These are phyloP conservation scores for Aspergillus pseudoterreus DNA, from an alignment of 2,329 filamentous ascomycete species.

Conservation along the genomic window DNA sequence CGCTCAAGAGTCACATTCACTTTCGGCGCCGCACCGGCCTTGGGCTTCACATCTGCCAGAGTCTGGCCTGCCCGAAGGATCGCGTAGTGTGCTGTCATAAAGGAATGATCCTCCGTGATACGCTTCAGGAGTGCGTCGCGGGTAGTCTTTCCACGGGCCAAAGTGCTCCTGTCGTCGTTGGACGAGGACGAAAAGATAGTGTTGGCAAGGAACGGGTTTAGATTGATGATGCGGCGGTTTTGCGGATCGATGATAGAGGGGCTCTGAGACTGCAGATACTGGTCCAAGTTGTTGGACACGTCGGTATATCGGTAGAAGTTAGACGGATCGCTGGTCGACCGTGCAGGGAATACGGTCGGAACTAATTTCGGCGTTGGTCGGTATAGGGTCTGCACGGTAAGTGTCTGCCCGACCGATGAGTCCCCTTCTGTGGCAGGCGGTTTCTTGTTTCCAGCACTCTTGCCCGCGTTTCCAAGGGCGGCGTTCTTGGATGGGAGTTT, in stretches of 20 bases:
- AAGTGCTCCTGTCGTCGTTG: slow-evolving; percentile 52
- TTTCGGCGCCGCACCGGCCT: slow-evolving; percentile 58
- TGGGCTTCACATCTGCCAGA: slow-evolving; percentile 52
- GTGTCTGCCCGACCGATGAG: slow-evolving; percentile 42
- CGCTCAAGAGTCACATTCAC: slow-evolving; percentile 59
- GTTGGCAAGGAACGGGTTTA: slow-evolving; percentile 62
- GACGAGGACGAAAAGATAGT: slow-evolving; percentile 55
- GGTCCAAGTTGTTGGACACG: slow-evolving; percentile 53
- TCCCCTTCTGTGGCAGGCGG: slow-evolving; percentile 26
- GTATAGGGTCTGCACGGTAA: slow-evolving; percentile 51
- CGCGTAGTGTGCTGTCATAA: slow-evolving; percentile 54
- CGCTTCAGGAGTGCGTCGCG: slow-evolving; percentile 60
- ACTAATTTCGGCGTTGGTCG: slow-evolving; percentile 56
- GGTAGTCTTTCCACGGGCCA: slow-evolving; percentile 56
- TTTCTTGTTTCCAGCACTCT: slow-evolving; percentile 27
- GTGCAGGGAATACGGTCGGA: slow-evolving; percentile 49
- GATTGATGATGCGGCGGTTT: slow-evolving; percentile 59
- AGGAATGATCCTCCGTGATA: slow-evolving; percentile 47
- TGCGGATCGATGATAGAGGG: slow-evolving; percentile 51
- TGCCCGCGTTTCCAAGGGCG: slow-evolving; percentile 40
- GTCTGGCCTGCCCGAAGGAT: slow-evolving; percentile 47
- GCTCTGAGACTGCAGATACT: slow-evolving; percentile 56
- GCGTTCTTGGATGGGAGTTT: slow-evolving; percentile 56
- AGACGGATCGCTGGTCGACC: slow-evolving; percentile 46
- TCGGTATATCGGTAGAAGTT: slow-evolving; percentile 59